Base-by-base conservation (phyloP, 208 protist genomes). In the Acanthamoeba lenticulata region DNA sequence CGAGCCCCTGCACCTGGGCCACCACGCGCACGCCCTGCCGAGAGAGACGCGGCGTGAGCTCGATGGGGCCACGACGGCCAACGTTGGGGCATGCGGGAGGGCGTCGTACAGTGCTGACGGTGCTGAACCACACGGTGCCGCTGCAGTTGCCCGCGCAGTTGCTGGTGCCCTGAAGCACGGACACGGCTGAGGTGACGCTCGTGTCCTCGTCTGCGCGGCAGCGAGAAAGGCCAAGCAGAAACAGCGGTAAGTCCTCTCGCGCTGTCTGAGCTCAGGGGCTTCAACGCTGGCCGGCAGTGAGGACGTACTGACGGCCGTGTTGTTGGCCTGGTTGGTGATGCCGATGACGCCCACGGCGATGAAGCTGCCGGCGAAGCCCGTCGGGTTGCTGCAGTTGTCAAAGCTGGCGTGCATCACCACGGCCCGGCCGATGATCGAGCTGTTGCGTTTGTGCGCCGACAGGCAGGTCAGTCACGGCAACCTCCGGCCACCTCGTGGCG, bases 381-480 rank as follows among this genome's bases (percentile, higher is more conserved):
- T 85, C 38, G 74, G 40, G 7, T 34, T 5, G 29, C 9, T 49
- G 74, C 74, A 85, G 21, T 85, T 32, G 74, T 85, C 74, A 11
- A 6, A 21, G 13, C 24, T 5, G 27, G 11, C 40, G 21, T 85
- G 74, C 74, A 85, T 0, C 40, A 85, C 74, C 17, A 85, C 74
- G 29, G 74, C 74, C 36, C 21, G 17, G 38, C 74, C 74, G 32
- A 85, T 52, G 74, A 85, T 85, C 27, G 74, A 85, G 42, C 74
- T 85, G 40, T 3, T 7, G n/a, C 19, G 49, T 9, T 57, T 57
- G 49, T 57, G 9, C 9, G 49, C 49, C 19, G 19, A 57, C 49
- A 24, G 49, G 49, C 49, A 9, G 19, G 19, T 19, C 62, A 72
- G 7, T 34, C 27, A 13, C 36, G 67, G 32, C 15, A 38, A 38